phyloP scores from a whole-genome alignment of 768 basidiomycete genomes.

The Suillus decipiens region DNA sequence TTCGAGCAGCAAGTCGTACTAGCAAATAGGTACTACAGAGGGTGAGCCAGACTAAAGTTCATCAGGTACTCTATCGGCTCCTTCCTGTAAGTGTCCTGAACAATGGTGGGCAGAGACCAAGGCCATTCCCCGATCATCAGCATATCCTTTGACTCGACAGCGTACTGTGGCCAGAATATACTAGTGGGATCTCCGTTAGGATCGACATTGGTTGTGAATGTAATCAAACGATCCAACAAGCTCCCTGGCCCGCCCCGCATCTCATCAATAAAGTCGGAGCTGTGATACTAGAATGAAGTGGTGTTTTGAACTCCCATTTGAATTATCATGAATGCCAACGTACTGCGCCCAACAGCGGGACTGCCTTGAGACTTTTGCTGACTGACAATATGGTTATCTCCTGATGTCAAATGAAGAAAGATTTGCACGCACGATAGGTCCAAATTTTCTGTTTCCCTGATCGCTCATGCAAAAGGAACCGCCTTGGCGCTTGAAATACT shows the following conservation, averaged over 20 bases:
- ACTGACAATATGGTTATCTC: background rate
- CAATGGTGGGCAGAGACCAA: background rate
- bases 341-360: background rate
- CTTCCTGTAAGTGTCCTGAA: background rate
- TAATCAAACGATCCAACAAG: background rate
- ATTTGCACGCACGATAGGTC: slow-evolving; percentile 34
- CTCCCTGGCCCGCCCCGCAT: background rate
- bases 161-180: background rate
- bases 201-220: background rate
- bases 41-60: background rate
- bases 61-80: background rate
- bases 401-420: background rate
- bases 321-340: background rate
- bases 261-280: background rate
- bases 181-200: background rate
- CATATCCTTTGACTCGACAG: background rate
- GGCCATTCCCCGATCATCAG: background rate
- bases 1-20: too few species aligned
- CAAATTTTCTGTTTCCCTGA: slow-evolving; percentile 34
- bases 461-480: slow-evolving; percentile 35
- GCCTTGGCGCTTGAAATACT: slow-evolving; percentile 35
- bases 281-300: background rate
- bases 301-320: background rate
- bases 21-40: background rate
- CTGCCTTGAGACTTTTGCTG: background rate